Percentiles rank a stretch among this genome's conserved stretches.
Evolutionary conservation across 108 stramenopile species (phyloP).

Genomic region (Asterionellopsis glacialis): DNA sequence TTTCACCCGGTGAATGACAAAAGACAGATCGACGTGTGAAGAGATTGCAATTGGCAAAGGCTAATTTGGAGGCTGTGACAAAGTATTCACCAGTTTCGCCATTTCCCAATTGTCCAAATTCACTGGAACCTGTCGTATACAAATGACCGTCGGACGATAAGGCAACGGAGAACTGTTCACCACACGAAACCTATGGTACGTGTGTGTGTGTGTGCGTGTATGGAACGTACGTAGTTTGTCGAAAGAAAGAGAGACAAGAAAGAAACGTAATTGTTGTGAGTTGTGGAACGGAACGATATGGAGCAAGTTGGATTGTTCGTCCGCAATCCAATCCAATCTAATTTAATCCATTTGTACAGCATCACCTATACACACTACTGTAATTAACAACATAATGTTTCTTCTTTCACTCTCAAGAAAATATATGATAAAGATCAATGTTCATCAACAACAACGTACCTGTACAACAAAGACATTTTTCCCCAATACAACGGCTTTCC

Average conservation of each 20-base stretch:
- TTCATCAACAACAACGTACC: no score
- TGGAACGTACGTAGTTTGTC: not conserved
- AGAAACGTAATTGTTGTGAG: not conserved
- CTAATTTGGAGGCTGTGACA: conserved; percentile 71
- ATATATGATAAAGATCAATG: not conserved
- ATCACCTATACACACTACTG: not conserved
- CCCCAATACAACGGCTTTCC: conserved; percentile 35
- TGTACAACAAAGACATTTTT: conserved; percentile 37
- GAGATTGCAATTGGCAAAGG: conserved; percentile 64
- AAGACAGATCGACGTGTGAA: conserved; percentile 52
- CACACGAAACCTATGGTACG: conserved; percentile 59
- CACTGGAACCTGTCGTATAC: conserved; percentile 74
- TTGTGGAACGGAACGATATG: not conserved
- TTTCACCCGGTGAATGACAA: conserved; percentile 39
- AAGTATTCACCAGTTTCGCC: conserved; percentile 91
- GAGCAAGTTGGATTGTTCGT: no score
- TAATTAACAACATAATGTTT: not conserved
- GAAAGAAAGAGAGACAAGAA: no score
- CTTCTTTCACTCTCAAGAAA: not conserved
- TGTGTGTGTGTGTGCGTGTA: not conserved
- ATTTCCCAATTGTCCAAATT: conserved; percentile 83
- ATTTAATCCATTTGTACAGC: no score
- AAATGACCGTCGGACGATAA: conserved; percentile 63
- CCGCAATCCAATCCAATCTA: no score
- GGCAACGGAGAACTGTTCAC: conserved; percentile 81